Percentiles rank a stretch among this genome's conserved stretches.
phyloP scores from a whole-genome alignment of 352 stramenopile species.

The Pythium coloratum region DNA sequence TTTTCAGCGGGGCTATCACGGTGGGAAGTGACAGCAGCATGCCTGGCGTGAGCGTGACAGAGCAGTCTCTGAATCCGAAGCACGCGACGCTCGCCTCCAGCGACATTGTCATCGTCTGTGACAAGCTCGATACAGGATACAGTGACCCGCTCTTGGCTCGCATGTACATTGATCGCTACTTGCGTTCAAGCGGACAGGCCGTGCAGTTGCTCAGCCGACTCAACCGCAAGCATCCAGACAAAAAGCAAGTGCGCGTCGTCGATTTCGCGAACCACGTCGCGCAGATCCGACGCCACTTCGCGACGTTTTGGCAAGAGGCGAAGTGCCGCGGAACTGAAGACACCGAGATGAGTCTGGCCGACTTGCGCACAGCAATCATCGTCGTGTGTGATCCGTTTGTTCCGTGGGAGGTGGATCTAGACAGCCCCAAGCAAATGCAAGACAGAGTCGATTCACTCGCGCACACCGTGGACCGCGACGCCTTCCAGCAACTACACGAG shows the following conservation, averaged over 20 bases:
- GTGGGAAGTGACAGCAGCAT: slow-evolving; percentile 18
- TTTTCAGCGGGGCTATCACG: slow-evolving; percentile 59
- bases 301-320: slow-evolving; percentile 24
- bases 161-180: slow-evolving; percentile 85
- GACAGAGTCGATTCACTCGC: not conserved
- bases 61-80: slow-evolving; percentile 66
- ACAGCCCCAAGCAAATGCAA: not conserved
- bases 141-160: slow-evolving; percentile 70
- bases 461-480: slow-evolving; percentile 17
- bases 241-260: slow-evolving; percentile 48
- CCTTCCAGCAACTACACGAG: slow-evolving; percentile 25
- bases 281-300: slow-evolving; percentile 51
- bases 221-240: slow-evolving; percentile 66
- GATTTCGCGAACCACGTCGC: slow-evolving; percentile 78
- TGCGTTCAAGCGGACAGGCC: slow-evolving; percentile 59
- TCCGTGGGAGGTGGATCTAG: slow-evolving; percentile 9
- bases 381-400: not conserved
- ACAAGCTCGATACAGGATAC: slow-evolving; percentile 87
- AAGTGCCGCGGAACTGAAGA: not conserved
- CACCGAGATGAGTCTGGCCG: not conserved
- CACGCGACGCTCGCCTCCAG: slow-evolving; percentile 50
- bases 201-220: slow-evolving; percentile 85
- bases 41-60: slow-evolving; percentile 36
- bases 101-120: slow-evolving; percentile 82
- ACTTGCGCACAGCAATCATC: slow-evolving; percentile 14